Base-by-base conservation (phyloP, 2,329 filamentous ascomycete species). In the Trichoderma hamatum region DNA sequence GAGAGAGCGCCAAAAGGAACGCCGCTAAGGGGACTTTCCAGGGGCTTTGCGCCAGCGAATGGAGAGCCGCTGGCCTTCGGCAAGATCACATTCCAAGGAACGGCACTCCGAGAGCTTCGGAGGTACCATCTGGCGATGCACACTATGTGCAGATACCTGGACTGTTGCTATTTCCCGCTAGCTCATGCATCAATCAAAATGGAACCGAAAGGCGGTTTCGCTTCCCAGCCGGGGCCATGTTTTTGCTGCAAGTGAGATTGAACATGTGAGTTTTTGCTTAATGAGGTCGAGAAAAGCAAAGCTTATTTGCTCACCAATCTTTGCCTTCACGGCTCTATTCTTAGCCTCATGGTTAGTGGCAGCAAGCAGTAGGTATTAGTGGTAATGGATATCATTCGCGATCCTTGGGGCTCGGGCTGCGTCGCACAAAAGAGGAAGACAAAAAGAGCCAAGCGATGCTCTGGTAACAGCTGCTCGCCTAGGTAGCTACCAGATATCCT, bases 231-330 rank as follows among this genome's bases (percentile, higher is more conserved):
- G 26, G 49, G 60, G 36, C 60, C 46, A 30, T 52, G 52, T 24
- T 39, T 16, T 5, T 36, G 62, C 51, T 65, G 62, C 62, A 65
- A 39, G 62, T 65, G 62, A 65, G 62, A 65, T 65, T 55, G 51
- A 28, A 36, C 62, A 65, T 65, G 62, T 65, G 62, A 55, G 60
- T 39, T 55, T 65, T 19, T 56, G 51, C 24, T 65, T 51, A 21
- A 65, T 46, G 62, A 54, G 49, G 32, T 32, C 19, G 62, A 19
- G 11, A 46, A 10, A 54, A 30, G 21, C 24, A 55, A 56, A 55
- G 62, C 62, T 65, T 55, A 66, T 56, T 66, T 65, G 62, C 62
- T 65, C 62, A 65, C 62, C 49, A 65, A 56, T 65, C 62, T 46
- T 30, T 63, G 26, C n/a, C 36, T 26, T 19, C 16, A 30, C 32